Base-by-base conservation (phyloP, 768 basidiomycete genomes). In the Mycena crocata region DNA sequence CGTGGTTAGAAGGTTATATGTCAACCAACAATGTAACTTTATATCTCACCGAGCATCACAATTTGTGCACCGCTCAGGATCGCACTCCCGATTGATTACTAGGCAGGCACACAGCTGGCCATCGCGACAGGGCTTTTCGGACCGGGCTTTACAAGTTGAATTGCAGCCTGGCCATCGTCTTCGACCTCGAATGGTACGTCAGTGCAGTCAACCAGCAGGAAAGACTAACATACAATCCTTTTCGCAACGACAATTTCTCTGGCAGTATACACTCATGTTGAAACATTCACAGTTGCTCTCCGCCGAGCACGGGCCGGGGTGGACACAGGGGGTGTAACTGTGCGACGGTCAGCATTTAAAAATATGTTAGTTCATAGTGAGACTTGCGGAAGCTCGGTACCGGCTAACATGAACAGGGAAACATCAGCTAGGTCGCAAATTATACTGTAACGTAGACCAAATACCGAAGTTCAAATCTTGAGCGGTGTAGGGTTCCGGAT, bases 51-150 rank as follows among this genome's bases (percentile, higher is more conserved):
- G 76, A 66, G 84, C 81, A 73, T 82, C 75, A 67, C 86, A 88
- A 1, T 56, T 71, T 0, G 67, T 31, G 70, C 88, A 90, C 7
- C 85, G 60, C 15, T 86, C 86, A 13, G 88, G 88, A 64, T 85
- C 80, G 64, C 89, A 90, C 71, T 89, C 88, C 49, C 84, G 77
- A 0, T 35, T 49, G 0, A 71, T 21, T 8, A 39, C 55, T 2
- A 30, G 55, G 74, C 88, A 89, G 1, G 71, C 40, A 68, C 87
- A 89, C 4, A 37, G 56, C 0, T 49, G 40, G 0, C 9, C 10
- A 13, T 26, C 57, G 40, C 69, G n/a, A n/a, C n/a, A n/a, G n/a
- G n/a, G n/a, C n/a, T 72, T 37, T 28, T 35, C 24, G 17, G 34
- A 7, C 24, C 59, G 46, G 9, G 74, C 35, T 0, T 78, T 55